These are phyloP conservation scores for Paraphaeosphaeria minitans DNA, from an alignment of 2,329 filamentous ascomycete genomes.

Conservation along the genomic window DNA sequence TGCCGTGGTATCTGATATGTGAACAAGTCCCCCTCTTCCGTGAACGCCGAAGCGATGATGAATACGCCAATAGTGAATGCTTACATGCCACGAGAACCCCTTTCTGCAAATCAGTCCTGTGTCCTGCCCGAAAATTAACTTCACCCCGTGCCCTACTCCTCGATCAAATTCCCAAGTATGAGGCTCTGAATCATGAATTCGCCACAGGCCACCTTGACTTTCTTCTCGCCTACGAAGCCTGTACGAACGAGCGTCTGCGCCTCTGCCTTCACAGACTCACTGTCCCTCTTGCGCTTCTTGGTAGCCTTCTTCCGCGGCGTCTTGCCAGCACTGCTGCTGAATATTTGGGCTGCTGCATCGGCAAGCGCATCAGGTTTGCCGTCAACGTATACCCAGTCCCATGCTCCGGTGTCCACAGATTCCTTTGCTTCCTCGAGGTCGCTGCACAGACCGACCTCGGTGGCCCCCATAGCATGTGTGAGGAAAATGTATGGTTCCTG, in stretches of 20 bases:
- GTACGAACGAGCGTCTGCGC: constrained; percentile 26
- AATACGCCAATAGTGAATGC: background rate
- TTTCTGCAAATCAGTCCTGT: background rate
- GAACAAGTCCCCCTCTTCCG: background rate
- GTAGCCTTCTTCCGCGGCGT: constrained; percentile 27
- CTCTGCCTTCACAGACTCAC: constrained; percentile 23
- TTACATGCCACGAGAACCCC: background rate
- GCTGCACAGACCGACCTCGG: constrained; percentile 66
- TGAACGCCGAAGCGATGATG: constrained; percentile 1
- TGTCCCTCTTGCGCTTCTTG: constrained; percentile 54
- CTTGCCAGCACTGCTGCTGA: constrained; percentile 31
- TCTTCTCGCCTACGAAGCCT: constrained; percentile 52
- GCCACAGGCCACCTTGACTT: constrained; percentile 73
- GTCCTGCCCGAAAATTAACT: too few relatives aligned
- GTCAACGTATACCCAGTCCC: constrained; percentile 82
- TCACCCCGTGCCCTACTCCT: constrained; percentile 49
- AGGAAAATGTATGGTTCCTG: constrained; percentile 79
- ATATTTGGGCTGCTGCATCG: constrained; percentile 59
- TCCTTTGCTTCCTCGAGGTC: constrained; percentile 69
- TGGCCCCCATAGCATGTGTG: constrained; percentile 76
- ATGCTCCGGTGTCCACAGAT: constrained; percentile 63
- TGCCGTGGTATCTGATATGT: constrained; percentile 4
- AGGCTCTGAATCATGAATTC: constrained; percentile 92
- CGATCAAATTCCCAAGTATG: constrained; percentile 80
- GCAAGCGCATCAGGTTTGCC: constrained; percentile 65